Base-by-base conservation (phyloP, 139 green algal species). In the Tetraselmis chui region DNA sequence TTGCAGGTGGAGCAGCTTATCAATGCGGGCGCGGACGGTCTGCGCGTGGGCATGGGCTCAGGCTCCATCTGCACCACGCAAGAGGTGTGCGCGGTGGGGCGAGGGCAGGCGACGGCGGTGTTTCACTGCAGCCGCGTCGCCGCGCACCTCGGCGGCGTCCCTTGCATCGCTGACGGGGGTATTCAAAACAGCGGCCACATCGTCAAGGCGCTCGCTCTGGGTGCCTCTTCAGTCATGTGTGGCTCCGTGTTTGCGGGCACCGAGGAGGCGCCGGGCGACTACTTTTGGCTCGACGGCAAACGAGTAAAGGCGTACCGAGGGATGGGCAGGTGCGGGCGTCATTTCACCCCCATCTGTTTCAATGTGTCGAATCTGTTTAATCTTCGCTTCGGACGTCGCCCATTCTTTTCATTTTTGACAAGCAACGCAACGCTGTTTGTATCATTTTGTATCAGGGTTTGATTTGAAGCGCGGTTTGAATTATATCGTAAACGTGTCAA, bases 31-130 rank as follows among this genome's bases (percentile, higher is more conserved):
- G 95, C 92, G 5, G 95, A 98, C 84, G 95, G 84, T 1, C 91
- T 98, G 79, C 93, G 95, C 28, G 94, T 98, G 30, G 97, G 97
- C 82, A 99, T 99, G 97, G 97, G 97, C 76, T 95, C 89, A 1
- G 97, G 97, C 45, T 98, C 93, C 85, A 99, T 99, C 86, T 99
- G 97, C 93, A 99, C 97, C 30, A 99, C 96, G 28, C 96, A 98
- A 87, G 95, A 98, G 91, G 89, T 83, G 23, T 99, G 97, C 85
- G 97, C 97, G 1, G 97, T 99, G 25, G 97, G 97, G 0, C 88
- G 97, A 2, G 97, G 96, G 1, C 96, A 99, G 87, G 97, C 96
- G 2, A 96, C 94, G 23, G 97, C 97, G 0, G 96, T 99, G 31
- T 99, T 95, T 89, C 94, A 98, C 67, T 89, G 90, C 28, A 77